Conservation (phyloP, 1,284 basidiomycete species). For the Microbotryomycetes sp. region DNA sequence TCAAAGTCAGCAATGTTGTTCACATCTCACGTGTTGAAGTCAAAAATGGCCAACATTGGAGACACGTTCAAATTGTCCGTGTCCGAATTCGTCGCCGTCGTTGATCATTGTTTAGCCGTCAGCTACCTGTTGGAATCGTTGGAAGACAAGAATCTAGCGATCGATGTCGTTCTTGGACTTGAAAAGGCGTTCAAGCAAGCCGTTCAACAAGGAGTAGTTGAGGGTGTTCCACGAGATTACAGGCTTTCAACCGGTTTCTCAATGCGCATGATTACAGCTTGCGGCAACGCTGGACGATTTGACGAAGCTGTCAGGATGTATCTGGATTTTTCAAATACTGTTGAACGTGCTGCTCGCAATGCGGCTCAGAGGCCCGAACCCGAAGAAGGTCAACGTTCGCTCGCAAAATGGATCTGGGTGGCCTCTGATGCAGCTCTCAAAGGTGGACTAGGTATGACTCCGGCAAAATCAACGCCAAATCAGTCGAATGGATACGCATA, state of each 20-base stretch:
- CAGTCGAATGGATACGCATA: not conserved
- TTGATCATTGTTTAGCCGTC: slow-evolving; percentile 21
- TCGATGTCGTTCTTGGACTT: not conserved
- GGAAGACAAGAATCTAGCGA: not conserved
- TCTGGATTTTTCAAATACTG: slow-evolving; percentile 11
- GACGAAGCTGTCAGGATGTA: slow-evolving; percentile 5
- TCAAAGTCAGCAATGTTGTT: not conserved
- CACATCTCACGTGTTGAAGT: not conserved
- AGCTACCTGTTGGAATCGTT: not conserved
- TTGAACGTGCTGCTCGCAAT: not conserved
- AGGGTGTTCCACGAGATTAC: not conserved
- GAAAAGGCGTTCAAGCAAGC: not conserved
- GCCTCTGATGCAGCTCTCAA: not conserved
- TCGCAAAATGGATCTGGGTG: not conserved
- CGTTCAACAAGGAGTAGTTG: slow-evolving; percentile 9
- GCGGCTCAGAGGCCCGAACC: too few species aligned
- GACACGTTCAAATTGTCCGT: slow-evolving; percentile 1
- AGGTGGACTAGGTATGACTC: not conserved
- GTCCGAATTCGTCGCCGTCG: slow-evolving; percentile 19
- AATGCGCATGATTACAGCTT: slow-evolving; percentile 8
- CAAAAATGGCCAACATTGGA: not conserved
- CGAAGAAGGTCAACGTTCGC: not conserved
- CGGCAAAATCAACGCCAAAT: not conserved
- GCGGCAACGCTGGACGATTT: slow-evolving; percentile 13
- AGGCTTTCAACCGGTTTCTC: slow-evolving; percentile 24